Evolutionary conservation across 2,329 filamentous ascomycete genomes (phyloP).

Genomic region (Epichloe bromicola): DNA sequence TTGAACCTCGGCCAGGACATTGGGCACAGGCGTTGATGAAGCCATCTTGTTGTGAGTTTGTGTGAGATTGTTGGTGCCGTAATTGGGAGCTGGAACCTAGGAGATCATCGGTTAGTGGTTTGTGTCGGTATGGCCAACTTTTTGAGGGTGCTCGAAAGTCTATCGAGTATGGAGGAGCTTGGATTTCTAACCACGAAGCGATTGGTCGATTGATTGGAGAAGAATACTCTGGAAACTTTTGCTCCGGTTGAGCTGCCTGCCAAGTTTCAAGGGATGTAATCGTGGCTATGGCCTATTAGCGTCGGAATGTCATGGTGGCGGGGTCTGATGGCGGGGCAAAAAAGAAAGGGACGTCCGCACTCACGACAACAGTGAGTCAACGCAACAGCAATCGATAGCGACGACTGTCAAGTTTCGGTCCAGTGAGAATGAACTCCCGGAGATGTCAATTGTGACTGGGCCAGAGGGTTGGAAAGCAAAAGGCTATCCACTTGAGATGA

Average conservation of each 20-base stretch:
- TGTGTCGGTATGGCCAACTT: neutral
- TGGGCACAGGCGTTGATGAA: slow-evolving; percentile 20
- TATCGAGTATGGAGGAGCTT: neutral
- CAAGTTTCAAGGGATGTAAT: neutral
- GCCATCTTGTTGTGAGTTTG: slow-evolving; percentile 16
- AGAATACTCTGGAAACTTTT: neutral
- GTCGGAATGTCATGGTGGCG: neutral
- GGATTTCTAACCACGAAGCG: neutral
- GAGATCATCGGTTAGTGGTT: neutral
- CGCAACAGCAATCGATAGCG: neutral
- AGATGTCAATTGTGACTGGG: too few relatives aligned
- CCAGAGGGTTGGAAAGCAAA: neutral
- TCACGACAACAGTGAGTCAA: neutral
- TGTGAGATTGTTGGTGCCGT: neutral
- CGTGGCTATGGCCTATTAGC: neutral
- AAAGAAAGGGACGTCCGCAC: too few relatives aligned
- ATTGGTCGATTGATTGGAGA: neutral
- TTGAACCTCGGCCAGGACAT: slow-evolving; percentile 29
- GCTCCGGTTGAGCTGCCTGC: neutral
- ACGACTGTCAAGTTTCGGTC: neutral
- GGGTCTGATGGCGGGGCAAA: neutral
- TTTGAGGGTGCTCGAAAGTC: neutral
- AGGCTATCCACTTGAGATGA: neutral
- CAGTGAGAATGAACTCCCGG: neutral
- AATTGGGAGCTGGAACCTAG: neutral